Base-by-base conservation (phyloP, 805 yeast species). In the Tetrapisispora namnaoensis region DNA sequence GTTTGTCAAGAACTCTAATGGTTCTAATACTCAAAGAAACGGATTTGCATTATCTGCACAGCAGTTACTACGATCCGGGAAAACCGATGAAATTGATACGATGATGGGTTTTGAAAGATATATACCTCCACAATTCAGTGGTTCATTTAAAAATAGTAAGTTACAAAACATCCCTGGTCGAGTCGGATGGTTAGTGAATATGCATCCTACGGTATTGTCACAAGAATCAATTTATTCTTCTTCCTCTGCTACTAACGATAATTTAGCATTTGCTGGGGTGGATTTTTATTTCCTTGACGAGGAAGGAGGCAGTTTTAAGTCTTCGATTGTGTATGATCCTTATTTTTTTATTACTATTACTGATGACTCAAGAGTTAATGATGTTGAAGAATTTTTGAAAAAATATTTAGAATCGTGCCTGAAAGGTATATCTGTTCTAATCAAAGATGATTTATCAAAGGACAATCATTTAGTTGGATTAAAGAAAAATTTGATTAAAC, bases 241-340 rank as follows among this genome's bases (percentile, higher is more conserved):
- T 28, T 9, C 48, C 11, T 45, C 48, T 4, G 44, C 30, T 13
- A 38, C 40, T 37, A 30, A 49, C 18, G 51, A 54, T 24, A 44
- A 43, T 17, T 40, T 77, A n/a, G 96, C 95, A 10, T 72, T 77
- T 35, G 78, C 96, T 0, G 99, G 91, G 3, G 96, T 91, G 2
- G 97, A 93, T 58, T 89, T 84, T 65, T 95, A 95, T 62, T 93
- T 95, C 57, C 68, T 93, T 8, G 98, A 90, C 63, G 96, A 87
- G 59, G 97, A 90, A 63, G 99, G 99, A 44, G 99, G 97, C 7
- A 80, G 86, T 41, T 93, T 95, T 71, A 93, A 91, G 62, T 82
- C 89, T 4, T 83, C 95, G 0, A 67, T 86, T 14, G 83, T 77
- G 50, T 86, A 78, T 61, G 89, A 87, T 56, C 99, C 99, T 0